A percentile compares a stretch with the other conserved stretches of the same genome.
Conservation (phyloP, 2,329 filamentous ascomycete species). For the Colletotrichum agaves region DNA sequence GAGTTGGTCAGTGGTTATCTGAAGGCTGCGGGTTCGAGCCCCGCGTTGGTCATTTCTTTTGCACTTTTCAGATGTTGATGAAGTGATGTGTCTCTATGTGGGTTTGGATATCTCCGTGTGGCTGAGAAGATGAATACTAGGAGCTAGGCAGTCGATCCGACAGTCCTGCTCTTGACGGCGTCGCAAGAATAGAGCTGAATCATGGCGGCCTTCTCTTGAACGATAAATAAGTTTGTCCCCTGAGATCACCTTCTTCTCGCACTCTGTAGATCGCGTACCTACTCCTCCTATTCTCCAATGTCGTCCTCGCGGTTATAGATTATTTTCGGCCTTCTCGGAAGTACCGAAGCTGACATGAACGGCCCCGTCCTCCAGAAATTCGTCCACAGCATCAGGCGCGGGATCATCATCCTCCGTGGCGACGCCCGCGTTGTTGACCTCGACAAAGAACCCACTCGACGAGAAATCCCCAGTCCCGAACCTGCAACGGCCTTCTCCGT, state of each 20-base stretch:
- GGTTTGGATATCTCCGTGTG: too few relatives aligned
- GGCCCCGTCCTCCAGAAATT: not conserved
- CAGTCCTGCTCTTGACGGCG: too few relatives aligned
- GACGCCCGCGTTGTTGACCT: not conserved
- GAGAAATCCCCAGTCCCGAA: not conserved
- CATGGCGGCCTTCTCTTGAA: too few relatives aligned
- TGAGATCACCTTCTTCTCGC: too few relatives aligned
- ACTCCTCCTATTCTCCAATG: too few relatives aligned
- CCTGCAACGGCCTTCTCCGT: not conserved
- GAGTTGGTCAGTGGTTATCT: slow-evolving; percentile 8
- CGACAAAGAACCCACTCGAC: not conserved
- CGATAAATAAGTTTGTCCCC: too few relatives aligned
- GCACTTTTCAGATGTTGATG: not conserved
- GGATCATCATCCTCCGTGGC: not conserved
- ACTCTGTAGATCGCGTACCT: not conserved
- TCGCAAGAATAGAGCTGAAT: too few relatives aligned
- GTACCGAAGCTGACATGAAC: too few relatives aligned
- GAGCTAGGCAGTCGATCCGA: too few relatives aligned
- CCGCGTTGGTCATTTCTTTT: slow-evolving; percentile 33
- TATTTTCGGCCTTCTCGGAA: not conserved
- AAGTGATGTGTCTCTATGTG: too few relatives aligned
- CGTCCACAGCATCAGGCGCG: not conserved
- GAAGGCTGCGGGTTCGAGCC: slow-evolving; percentile 36
- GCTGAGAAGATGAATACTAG: too few relatives aligned
- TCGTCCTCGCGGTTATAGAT: too few relatives aligned